Percentiles rank a stretch among this genome's conserved stretches.
These are phyloP conservation scores for Colletotrichum karsti DNA, from an alignment of 2,329 filamentous ascomycete genomes.

Conservation along the genomic window DNA sequence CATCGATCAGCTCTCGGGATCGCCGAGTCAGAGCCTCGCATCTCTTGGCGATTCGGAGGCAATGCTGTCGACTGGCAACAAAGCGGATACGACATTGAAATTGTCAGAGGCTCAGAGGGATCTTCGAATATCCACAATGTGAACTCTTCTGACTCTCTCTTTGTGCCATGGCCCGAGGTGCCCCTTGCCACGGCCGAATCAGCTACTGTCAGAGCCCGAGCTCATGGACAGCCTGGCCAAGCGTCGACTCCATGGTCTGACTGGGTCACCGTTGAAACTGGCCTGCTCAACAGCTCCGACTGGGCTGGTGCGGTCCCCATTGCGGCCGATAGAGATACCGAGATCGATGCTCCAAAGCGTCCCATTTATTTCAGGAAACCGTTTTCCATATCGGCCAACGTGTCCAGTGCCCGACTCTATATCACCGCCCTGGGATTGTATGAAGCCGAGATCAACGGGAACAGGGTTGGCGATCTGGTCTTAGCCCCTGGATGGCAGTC, in stretches of 20 bases:
- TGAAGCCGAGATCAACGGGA: conserved; percentile 56
- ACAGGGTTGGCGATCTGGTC: conserved; percentile 46
- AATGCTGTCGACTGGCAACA: conserved; percentile 51
- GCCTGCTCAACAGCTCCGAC: conserved; percentile 36
- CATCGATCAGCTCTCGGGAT: conserved; percentile 52
- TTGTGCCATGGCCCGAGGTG: conserved; percentile 53
- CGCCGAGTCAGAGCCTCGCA: conserved; percentile 49
- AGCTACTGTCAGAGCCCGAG: conserved; percentile 43
- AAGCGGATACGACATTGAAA: conserved; percentile 51
- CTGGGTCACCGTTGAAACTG: conserved; percentile 44
- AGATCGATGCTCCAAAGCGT: conserved; percentile 37
- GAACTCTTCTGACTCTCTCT: conserved; percentile 46
- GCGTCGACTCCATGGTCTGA: conserved; percentile 39
- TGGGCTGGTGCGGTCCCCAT: conserved; percentile 41
- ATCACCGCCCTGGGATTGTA: conserved; percentile 57
- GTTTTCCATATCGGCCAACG: conserved; percentile 29
- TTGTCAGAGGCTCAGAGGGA: conserved; percentile 34
- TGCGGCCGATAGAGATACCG: conserved; percentile 38
- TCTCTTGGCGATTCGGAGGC: conserved; percentile 56
- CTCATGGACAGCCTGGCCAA: conserved; percentile 36
- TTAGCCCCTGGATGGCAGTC: conserved; percentile 62
- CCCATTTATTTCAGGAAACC: conserved; percentile 31
- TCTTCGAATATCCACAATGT: conserved; percentile 32
- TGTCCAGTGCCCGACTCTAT: conserved; percentile 52
- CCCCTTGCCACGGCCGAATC: conserved; percentile 40